These are phyloP conservation scores for Amaranthus cruentus DNA, from an alignment of 148 eudicot genomes.

Conservation along the genomic window DNA sequence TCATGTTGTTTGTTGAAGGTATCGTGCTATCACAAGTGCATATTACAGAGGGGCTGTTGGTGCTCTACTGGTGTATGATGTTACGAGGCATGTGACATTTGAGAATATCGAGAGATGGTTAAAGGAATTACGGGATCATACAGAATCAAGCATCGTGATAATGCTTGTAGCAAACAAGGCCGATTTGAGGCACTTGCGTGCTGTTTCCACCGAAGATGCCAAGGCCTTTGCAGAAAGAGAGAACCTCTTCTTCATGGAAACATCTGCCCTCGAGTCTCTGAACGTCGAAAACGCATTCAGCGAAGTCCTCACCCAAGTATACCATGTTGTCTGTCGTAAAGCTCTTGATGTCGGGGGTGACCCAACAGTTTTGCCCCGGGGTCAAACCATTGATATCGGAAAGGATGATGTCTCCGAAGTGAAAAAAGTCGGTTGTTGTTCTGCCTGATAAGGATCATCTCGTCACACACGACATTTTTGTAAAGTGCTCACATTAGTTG, in stretches of 20 bases:
- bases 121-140: conserved; percentile 48
- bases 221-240: conserved; percentile 40
- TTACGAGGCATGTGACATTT: conserved; percentile 43
- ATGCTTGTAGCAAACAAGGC: conserved; percentile 52
- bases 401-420: conserved; percentile 45
- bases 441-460: conserved; percentile 20
- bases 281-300: conserved; percentile 43
- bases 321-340: conserved; percentile 39
- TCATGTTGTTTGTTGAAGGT: conserved; percentile 24
- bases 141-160: conserved; percentile 40
- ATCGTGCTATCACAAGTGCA: conserved; percentile 55
- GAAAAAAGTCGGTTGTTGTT: conserved; percentile 43
- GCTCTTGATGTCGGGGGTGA: conserved; percentile 41
- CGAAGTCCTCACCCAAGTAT: conserved; percentile 43
- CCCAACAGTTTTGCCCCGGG: conserved; percentile 35
- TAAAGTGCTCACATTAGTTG: conserved; percentile 16
- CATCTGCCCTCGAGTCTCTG: conserved; percentile 46
- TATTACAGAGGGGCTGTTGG: conserved; percentile 55
- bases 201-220: conserved; percentile 47
- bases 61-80: conserved; percentile 47
- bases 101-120: conserved; percentile 52
- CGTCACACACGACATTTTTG: conserved; percentile 2
- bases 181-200: conserved; percentile 46
- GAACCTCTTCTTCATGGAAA: conserved; percentile 44
- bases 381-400: conserved; percentile 41